Evolutionary conservation across 1,284 basidiomycete genomes (phyloP).

Genomic region (Ceratobasidium sp.): DNA sequence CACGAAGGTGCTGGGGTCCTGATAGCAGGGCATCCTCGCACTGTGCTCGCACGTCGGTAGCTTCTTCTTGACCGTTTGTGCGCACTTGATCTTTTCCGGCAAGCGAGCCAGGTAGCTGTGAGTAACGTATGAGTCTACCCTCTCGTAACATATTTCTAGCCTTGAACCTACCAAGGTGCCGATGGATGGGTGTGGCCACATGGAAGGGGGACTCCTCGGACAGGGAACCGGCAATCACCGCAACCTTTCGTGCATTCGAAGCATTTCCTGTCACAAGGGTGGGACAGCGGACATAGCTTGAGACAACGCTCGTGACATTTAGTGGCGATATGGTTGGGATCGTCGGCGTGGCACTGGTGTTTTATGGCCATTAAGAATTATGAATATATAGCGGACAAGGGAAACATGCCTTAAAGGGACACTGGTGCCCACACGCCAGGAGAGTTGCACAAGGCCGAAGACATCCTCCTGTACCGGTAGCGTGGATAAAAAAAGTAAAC

Average conservation of each 20-base stretch:
- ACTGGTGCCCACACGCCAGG: slow-evolving; percentile 75
- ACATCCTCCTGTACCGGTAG: slow-evolving; percentile 66
- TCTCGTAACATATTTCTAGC: neutral
- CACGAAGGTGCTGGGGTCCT: slow-evolving; percentile 56
- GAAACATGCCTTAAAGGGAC: slow-evolving; percentile 67
- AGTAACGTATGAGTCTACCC: neutral
- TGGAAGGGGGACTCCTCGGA: slow-evolving; percentile 64
- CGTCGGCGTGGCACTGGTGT: slow-evolving; percentile 73
- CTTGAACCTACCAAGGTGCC: slow-evolving; percentile 65
- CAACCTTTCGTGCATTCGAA: slow-evolving; percentile 63
- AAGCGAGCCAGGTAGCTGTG: slow-evolving; percentile 62
- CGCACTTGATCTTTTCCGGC: slow-evolving; percentile 62
- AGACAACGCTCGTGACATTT: slow-evolving; percentile 65
- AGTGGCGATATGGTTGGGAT: slow-evolving; percentile 64
- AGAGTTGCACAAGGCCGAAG: slow-evolving; percentile 65
- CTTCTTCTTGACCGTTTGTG: slow-evolving; percentile 58
- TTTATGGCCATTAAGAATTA: neutral
- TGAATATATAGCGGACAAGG: neutral
- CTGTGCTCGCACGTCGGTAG: slow-evolving; percentile 70
- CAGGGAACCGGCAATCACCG: slow-evolving; percentile 65
- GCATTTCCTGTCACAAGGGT: slow-evolving; percentile 66
- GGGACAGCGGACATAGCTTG: slow-evolving; percentile 64
- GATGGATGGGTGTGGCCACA: slow-evolving; percentile 67
- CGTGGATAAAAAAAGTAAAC: neutral
- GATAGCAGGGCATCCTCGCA: slow-evolving; percentile 61